phyloP scores from a whole-genome alignment of 306 rosid species.

The Corylus heterophylla region DNA sequence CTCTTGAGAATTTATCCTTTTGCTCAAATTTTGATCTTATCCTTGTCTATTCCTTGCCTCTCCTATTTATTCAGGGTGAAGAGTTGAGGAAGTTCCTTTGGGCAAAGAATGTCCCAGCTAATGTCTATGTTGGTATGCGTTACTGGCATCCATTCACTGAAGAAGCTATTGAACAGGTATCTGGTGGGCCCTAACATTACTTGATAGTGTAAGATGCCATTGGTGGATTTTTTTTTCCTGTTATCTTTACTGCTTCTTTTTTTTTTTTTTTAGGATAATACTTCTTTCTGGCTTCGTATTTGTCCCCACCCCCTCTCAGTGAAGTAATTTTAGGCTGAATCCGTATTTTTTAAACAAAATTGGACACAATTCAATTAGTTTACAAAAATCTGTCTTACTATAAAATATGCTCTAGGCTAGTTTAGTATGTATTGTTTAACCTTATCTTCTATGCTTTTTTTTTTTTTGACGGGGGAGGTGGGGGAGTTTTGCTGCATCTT shows the following conservation, averaged over 20 bases:
- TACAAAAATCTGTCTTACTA: not conserved
- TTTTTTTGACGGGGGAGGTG: too few relatives aligned
- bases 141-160: slow-evolving; percentile 98
- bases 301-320: not conserved
- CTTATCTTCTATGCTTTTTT: not conserved
- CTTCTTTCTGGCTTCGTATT: not conserved
- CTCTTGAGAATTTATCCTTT: slow-evolving; percentile 7
- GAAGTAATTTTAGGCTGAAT: not conserved
- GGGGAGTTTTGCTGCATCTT: too few relatives aligned
- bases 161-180: slow-evolving; percentile 83
- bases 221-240: slow-evolving; percentile 10
- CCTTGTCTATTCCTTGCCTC: not conserved
- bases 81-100: slow-evolving; percentile 72
- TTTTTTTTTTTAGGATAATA: too few relatives aligned
- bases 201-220: slow-evolving; percentile 6
- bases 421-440: not conserved
- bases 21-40: not conserved
- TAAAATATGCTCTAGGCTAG: not conserved
- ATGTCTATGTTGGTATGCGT: slow-evolving; percentile 94
- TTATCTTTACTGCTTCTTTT: not conserved
- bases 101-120: slow-evolving; percentile 67
- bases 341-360: not conserved
- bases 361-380: not conserved
- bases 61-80: slow-evolving; percentile 51
- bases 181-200: slow-evolving; percentile 11